Evolutionary conservation across 176 grass and related monocot species (phyloP).

Genomic region (Eleusine coracana): DNA sequence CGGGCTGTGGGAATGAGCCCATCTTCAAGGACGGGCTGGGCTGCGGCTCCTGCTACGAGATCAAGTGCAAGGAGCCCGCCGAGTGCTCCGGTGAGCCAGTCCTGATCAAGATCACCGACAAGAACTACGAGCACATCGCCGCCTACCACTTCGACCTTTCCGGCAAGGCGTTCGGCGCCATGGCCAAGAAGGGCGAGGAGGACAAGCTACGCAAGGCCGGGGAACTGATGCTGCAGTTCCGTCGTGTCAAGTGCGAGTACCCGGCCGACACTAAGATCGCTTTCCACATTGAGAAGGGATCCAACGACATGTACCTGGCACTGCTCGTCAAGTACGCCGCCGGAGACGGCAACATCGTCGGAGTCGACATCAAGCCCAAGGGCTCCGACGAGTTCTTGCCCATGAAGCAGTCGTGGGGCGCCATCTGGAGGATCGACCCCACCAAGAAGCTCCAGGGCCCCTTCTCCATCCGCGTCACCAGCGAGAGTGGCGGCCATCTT

Average conservation of each 20-base stretch:
- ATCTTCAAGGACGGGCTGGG: constrained; percentile 56
- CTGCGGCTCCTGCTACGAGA: constrained; percentile 58
- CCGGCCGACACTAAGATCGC: constrained; percentile 47
- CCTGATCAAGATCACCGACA: constrained; percentile 45
- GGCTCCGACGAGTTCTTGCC: constrained; percentile 25
- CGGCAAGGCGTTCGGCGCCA: constrained; percentile 53
- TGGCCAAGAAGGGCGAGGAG: constrained; percentile 47
- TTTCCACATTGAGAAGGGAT: constrained; percentile 69
- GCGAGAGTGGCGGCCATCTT: constrained; percentile 36
- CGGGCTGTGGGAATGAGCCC: constrained; percentile 48
- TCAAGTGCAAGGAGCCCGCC: constrained; percentile 47
- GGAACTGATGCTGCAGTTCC: constrained; percentile 43
- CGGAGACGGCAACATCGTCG: constrained; percentile 54
- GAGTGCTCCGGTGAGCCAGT: constrained; percentile 49
- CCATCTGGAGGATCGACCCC: constrained; percentile 61
- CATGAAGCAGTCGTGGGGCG: constrained; percentile 63
- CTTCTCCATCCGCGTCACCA: constrained; percentile 52
- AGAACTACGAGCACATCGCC: constrained; percentile 36
- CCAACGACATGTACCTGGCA: constrained; percentile 50
- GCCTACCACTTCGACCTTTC: constrained; percentile 56
- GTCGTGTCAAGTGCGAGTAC: constrained; percentile 54
- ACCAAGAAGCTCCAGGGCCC: constrained; percentile 34
- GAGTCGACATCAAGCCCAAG: constrained; percentile 49
- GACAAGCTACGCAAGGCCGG: constrained; percentile 57
- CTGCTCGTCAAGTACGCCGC: constrained; percentile 52